These are phyloP conservation scores for Solanum medicagineum DNA, from an alignment of 257 asterid species.

Conservation along the genomic window DNA sequence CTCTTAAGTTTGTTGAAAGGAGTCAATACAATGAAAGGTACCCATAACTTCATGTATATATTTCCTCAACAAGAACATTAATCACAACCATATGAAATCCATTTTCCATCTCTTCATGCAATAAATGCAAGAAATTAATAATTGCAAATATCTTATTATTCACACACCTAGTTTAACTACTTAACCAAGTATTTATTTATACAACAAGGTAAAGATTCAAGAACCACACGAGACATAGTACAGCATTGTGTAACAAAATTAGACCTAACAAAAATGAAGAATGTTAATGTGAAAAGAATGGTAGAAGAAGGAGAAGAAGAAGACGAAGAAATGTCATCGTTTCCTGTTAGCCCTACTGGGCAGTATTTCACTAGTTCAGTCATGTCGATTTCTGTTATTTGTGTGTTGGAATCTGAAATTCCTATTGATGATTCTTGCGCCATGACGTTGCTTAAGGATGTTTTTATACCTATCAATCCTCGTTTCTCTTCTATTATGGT, in stretches of 20 bases:
- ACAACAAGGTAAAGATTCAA: neutral
- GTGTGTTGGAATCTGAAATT: conserved; percentile 18
- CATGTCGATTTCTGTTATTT: conserved; percentile 15
- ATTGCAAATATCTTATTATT: neutral
- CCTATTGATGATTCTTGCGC: conserved; percentile 14
- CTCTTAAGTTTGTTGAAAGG: neutral
- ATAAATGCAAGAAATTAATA: neutral
- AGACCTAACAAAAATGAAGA: neutral
- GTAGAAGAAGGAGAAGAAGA: neutral
- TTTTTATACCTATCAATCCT: conserved; percentile 23
- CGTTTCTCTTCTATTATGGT: conserved; percentile 41
- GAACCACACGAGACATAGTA: neutral
- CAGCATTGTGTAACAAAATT: neutral
- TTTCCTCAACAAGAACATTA: neutral
- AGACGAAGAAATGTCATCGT: neutral
- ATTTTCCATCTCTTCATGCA: neutral
- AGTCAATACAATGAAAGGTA: neutral
- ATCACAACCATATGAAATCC: neutral
- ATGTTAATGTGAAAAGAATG: neutral
- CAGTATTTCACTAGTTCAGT: conserved; percentile 26
- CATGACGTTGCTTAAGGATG: conserved; percentile 2
- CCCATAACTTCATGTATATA: neutral
- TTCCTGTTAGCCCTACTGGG: conserved; percentile 24
- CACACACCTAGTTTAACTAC: neutral
- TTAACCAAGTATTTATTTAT: neutral